Evolutionary conservation across 208 protist genomes (phyloP), one percentile per base, ranked within the genome.

Genomic region (Trypanosoma conorhini): DNA sequence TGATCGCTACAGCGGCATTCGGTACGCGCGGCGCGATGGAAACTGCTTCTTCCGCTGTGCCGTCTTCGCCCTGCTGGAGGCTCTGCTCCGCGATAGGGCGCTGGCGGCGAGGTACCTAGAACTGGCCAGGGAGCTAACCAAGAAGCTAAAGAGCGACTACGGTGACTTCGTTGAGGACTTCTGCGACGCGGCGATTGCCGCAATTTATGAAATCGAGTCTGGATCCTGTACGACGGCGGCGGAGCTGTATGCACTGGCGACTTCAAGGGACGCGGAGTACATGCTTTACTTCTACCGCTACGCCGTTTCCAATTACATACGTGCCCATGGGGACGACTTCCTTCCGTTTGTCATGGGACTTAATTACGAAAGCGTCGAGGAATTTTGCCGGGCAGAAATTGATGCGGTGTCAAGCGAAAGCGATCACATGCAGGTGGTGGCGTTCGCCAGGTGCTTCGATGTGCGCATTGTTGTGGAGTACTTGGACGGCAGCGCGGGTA

Each of bases 21-120:
- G 86, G 15, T 94, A 91, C 56, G 74, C 81, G 0, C 74, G 91
- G 13, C 79, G 91, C 12, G 91, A 96, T 61, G 91, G 91, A n/a
- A 94, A 92, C 66, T 96, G 91, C 76, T 96, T 96, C 67, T 96
- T 87, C 67, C 87, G 91, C 15, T 89, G 84, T 46, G 80, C 78
- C n/a, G 65, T 77, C 22, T 96, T 93, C 57, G 70, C 74, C 3
- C 46, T 94, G n/a, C 79, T 85, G 19, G 72, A 86, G 54, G 48
- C 81, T 4, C 57, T 83, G 51, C 72, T 84, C 5, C 52, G 54
- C 28, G 22, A 78, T 46, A 61, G 65, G 0, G 38, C 31, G 13
- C 62, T 80, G 19, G 83, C 83, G 4, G 13, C 46, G 0, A 54
- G 46, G 0, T 84, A 68, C n/a, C 15, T 74, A 12, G 42, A 74